Evolutionary conservation across 805 yeast species (phyloP), one percentile per base, ranked within the genome.

Genomic region (Teunomyces gatunensis): DNA sequence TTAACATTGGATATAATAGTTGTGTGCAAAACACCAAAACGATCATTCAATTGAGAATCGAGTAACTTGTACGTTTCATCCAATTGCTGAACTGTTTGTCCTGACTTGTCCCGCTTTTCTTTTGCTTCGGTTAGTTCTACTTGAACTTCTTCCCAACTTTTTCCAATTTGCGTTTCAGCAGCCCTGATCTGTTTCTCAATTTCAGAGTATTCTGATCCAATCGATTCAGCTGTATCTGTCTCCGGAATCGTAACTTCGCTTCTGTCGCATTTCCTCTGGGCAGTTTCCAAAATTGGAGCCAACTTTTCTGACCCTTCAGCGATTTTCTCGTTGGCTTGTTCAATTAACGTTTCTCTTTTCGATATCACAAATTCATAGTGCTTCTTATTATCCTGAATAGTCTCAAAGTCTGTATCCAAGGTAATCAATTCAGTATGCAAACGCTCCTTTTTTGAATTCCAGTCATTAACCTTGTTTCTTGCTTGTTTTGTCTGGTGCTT

Each of bases 121-220:
- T 79, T 75, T 3, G 79, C 72, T 11, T 59, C 59, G 12, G 74
- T 67, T 39, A 80, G 75, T 29, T 80, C 73, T 10, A 63, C 57
- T 37, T 79, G 74, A 1, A 84, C 81, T 32, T 79, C 78, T 43
- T 81, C 85, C 41, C 79, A 77, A 0, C 83, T 61, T 47, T 78
- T 71, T 0, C 87, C 88, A 11, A 83, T 61, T 20, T 68, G 64
- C 36, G 65, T 65, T 53, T 85, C 87, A 2, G 83, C 80, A 45
- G 70, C 73, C 42, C 72, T 67, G 13, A 86, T 74, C 17, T 74
- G 73, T 29, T 60, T 55, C 17, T 78, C 73, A 12, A 83, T 69
- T 15, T 63, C 68, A 20, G 65, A 68, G 44, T 81, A 73, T 55
- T 82, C 85, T 2, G 58, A 51, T 20, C 74, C 75, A 10, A 85